Evolutionary conservation across 1,284 basidiomycete genomes (phyloP).

Genomic region (Psilocybe mexicana): DNA sequence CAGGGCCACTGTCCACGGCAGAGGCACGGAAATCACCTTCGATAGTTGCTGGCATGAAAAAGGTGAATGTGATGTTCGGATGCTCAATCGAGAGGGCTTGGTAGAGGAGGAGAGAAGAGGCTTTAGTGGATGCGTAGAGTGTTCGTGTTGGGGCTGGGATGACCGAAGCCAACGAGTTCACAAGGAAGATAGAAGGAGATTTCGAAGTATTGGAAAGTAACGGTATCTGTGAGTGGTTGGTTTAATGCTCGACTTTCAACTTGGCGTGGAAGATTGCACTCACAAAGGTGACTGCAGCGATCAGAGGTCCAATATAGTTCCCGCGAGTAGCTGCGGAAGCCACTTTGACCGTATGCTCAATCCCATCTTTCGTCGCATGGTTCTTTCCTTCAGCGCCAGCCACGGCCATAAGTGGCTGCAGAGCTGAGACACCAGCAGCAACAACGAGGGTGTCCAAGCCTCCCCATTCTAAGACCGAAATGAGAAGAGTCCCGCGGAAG

Average conservation of each 20-base stretch:
- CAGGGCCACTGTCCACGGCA: conserved; percentile 63
- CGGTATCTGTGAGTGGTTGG: conserved; percentile 59
- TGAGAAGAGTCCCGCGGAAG: neutral
- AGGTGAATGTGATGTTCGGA: conserved; percentile 59
- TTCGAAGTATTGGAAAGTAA: conserved; percentile 68
- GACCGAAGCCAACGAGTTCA: conserved; percentile 80
- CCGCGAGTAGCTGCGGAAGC: conserved; percentile 54
- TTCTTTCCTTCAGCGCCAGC: conserved; percentile 57
- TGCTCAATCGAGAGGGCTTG: conserved; percentile 81
- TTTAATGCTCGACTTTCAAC: conserved; percentile 3
- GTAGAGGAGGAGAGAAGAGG: conserved; percentile 78
- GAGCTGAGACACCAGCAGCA: conserved; percentile 83
- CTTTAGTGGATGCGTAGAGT: conserved; percentile 85
- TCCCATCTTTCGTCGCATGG: conserved; percentile 47
- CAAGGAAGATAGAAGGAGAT: conserved; percentile 75
- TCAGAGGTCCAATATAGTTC: conserved; percentile 67
- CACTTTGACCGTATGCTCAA: conserved; percentile 53
- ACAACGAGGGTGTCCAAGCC: conserved; percentile 87
- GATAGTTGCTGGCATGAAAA: conserved; percentile 61
- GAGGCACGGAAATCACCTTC: conserved; percentile 81
- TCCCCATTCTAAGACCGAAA: conserved; percentile 58
- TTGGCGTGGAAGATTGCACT: conserved; percentile 31
- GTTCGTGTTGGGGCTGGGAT: conserved; percentile 86
- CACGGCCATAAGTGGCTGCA: conserved; percentile 75
- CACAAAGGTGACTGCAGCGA: conserved; percentile 68